Percentiles rank a stretch among this genome's conserved stretches.
These are phyloP conservation scores for Cyclostephanos tholiformis DNA, from an alignment of 108 stramenopile species.

Conservation along the genomic window DNA sequence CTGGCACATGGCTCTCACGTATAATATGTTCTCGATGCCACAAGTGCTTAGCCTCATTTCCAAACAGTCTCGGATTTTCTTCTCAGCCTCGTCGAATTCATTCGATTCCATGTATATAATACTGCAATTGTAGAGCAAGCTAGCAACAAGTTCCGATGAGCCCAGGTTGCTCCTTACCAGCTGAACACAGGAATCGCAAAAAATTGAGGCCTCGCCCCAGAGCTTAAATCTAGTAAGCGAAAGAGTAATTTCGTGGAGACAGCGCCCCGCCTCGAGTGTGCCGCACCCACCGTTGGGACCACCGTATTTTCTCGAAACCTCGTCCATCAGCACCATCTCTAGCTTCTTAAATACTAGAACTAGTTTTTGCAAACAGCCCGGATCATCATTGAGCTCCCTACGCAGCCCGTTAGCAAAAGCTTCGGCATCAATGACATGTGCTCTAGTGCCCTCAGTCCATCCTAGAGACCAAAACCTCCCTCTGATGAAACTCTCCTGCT, in stretches of 20 bases:
- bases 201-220: slow-evolving; percentile 68
- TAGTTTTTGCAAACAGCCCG: neutral
- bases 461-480: slow-evolving; percentile 68
- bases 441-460: slow-evolving; percentile 60
- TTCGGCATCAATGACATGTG: slow-evolving; percentile 72
- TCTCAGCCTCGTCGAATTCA: slow-evolving; percentile 60
- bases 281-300: slow-evolving; percentile 22
- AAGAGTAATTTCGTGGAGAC: slow-evolving; percentile 73
- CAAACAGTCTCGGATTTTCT: slow-evolving; percentile 59
- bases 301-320: slow-evolving; percentile 18
- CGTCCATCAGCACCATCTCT: slow-evolving; percentile 30
- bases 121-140: slow-evolving; percentile 67
- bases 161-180: slow-evolving; percentile 55
- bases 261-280: slow-evolving; percentile 63
- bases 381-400: slow-evolving; percentile 15
- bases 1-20: slow-evolving; percentile 66
- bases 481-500: slow-evolving; percentile 65
- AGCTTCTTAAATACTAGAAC: slow-evolving; percentile 17
- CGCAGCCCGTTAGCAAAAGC: slow-evolving; percentile 47
- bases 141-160: slow-evolving; percentile 65
- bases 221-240: slow-evolving; percentile 73
- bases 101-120: slow-evolving; percentile 64
- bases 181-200: slow-evolving; percentile 73
- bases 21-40: slow-evolving; percentile 64
- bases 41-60: slow-evolving; percentile 57